Evolutionary conservation across 345 rosid species (phyloP).

Genomic region (Mercurialis annua): DNA sequence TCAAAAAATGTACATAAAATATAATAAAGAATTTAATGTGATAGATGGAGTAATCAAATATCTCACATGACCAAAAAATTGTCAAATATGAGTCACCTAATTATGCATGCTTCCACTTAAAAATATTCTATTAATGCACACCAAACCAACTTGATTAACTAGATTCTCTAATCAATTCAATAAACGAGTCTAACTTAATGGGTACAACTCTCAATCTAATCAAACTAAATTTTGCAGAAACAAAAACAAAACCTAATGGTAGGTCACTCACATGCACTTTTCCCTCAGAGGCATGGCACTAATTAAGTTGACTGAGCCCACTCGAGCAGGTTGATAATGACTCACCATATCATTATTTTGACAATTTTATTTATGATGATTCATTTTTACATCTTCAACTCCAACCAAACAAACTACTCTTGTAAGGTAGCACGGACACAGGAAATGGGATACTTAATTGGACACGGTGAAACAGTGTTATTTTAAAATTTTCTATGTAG

Average conservation of each 20-base stretch:
- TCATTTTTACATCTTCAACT: slow-evolving; percentile 1
- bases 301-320: slow-evolving; percentile 13
- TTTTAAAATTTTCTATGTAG: too few species aligned
- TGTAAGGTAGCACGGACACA: too few species aligned
- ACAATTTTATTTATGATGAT: slow-evolving; percentile 15
- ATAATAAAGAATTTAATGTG: too few species aligned
- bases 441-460: too few species aligned
- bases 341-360: slow-evolving; percentile 16
- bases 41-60: too few species aligned
- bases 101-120: not conserved
- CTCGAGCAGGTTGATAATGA: slow-evolving; percentile 5
- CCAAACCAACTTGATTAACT: not conserved
- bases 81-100: slow-evolving; percentile 1
- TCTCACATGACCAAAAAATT: not conserved
- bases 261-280: slow-evolving; percentile 27
- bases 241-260: slow-evolving; percentile 26
- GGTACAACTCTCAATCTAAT: too few species aligned
- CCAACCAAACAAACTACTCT: not conserved
- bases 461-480: too few species aligned
- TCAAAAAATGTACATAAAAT: too few species aligned
- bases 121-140: not conserved
- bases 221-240: not conserved
- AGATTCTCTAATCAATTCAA: not conserved
- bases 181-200: too few species aligned
- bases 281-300: slow-evolving; percentile 24